Evolutionary conservation across 2,329 filamentous ascomycete species (phyloP).

Genomic region (Scedosporium dehoogii): DNA sequence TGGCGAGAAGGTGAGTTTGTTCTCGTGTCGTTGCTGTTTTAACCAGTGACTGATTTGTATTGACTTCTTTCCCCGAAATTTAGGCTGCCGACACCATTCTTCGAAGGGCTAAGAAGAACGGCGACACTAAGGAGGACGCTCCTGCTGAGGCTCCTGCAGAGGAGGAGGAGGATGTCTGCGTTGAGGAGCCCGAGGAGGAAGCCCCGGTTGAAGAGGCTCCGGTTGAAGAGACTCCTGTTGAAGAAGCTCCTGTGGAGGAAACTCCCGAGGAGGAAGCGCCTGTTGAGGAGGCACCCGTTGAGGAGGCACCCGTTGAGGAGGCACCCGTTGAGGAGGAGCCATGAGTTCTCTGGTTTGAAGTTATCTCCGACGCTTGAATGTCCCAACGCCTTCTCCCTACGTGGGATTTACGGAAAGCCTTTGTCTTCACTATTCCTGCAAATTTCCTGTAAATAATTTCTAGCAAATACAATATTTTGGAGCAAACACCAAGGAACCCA

Average conservation of each 20-base stretch:
- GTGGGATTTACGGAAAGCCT: not conserved
- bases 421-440: not conserved
- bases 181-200: not conserved
- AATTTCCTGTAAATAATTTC: not conserved
- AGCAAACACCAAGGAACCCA: not conserved
- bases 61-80: not conserved
- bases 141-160: not conserved
- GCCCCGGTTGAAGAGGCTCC: not conserved
- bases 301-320: not conserved
- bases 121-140: not conserved
- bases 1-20: slow-evolving; percentile 22
- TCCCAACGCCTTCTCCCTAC: not conserved
- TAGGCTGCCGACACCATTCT: slow-evolving; percentile 15
- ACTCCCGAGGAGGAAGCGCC: not conserved
- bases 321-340: not conserved
- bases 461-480: not conserved
- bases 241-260: not conserved
- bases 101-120: slow-evolving; percentile 2
- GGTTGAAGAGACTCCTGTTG: not conserved
- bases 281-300: not conserved
- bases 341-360: not conserved
- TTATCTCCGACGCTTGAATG: not conserved
- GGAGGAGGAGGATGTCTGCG: not conserved
- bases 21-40: not conserved
- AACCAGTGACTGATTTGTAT: not conserved